A percentile compares a stretch with the other conserved stretches of the same genome.
These are phyloP conservation scores for Podila clonocystis DNA, from an alignment of 192 early-diverging fungal species.

Conservation along the genomic window DNA sequence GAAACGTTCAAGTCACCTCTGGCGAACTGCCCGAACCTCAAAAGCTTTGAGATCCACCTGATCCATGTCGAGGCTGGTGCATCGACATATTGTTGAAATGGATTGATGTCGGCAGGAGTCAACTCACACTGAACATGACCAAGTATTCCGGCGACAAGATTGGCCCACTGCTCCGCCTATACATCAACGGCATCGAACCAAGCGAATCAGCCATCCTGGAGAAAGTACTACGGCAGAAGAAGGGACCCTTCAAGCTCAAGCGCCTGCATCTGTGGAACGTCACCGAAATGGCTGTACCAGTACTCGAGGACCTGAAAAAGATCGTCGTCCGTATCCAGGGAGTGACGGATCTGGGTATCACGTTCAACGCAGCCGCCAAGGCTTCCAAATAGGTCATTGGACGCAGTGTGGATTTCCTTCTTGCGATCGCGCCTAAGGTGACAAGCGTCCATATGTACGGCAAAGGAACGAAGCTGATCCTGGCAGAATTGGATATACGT, in stretches of 20 bases:
- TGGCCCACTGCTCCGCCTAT: constrained; percentile 3
- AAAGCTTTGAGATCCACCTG: constrained; percentile 9
- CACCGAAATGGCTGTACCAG: neutral
- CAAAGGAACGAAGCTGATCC: neutral
- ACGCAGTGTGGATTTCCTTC: neutral
- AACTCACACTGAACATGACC: constrained; percentile 11
- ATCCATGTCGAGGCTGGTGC: neutral
- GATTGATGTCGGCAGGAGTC: neutral
- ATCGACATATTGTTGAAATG: constrained; percentile 14
- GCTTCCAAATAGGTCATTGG: neutral
- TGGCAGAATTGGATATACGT: neutral
- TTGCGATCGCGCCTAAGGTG: neutral
- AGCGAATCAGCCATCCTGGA: constrained; percentile 21
- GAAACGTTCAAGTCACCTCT: constrained; percentile 23
- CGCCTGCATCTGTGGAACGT: constrained; percentile 3
- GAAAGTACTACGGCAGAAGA: constrained; percentile 20
- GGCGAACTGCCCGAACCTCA: constrained; percentile 15
- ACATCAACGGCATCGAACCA: constrained; percentile 1
- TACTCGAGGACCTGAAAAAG: constrained; percentile 26
- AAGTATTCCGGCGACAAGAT: constrained; percentile 22
- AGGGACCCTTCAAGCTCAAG: constrained; percentile 25
- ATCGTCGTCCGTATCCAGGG: neutral
- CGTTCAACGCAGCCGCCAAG: constrained; percentile 6
- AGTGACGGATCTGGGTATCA: neutral
- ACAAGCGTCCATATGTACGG: neutral